These are phyloP conservation scores for Microbotryomycetes sp. DNA, from an alignment of 1,284 basidiomycete species.

Conservation along the genomic window DNA sequence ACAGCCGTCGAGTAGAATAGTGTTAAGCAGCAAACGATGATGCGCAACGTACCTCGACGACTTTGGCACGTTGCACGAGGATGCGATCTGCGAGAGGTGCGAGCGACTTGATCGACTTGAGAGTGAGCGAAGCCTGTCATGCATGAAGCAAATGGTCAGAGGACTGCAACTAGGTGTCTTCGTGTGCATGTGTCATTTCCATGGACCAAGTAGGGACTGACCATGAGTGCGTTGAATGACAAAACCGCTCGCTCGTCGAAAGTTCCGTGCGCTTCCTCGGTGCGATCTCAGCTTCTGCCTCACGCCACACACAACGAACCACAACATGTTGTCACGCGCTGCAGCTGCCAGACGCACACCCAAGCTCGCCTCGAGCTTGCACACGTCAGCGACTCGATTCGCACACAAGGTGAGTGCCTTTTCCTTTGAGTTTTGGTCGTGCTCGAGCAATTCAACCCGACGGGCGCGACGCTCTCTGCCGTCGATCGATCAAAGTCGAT, in stretches of 20 bases:
- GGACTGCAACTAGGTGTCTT: not conserved
- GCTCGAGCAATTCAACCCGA: no score
- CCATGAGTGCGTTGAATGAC: not conserved
- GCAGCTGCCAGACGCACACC: not conserved
- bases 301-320: no score
- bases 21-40: not conserved
- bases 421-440: not conserved
- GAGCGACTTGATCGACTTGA: constrained; percentile 89
- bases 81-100: constrained; percentile 93
- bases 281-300: no score
- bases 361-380: not conserved
- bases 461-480: no score
- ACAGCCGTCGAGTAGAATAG: not conserved
- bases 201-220: not conserved
- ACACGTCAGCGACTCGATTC: not conserved
- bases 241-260: not conserved
- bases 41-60: constrained; percentile 46
- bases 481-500: no score
- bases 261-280: no score
- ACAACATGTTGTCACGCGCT: not conserved
- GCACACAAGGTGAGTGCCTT: not conserved
- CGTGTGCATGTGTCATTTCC: not conserved
- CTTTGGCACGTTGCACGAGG: constrained; percentile 93
- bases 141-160: not conserved
- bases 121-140: constrained; percentile 54